Conservation (phyloP, 2,329 filamentous ascomycete species). For the Onygenales sp. region DNA sequence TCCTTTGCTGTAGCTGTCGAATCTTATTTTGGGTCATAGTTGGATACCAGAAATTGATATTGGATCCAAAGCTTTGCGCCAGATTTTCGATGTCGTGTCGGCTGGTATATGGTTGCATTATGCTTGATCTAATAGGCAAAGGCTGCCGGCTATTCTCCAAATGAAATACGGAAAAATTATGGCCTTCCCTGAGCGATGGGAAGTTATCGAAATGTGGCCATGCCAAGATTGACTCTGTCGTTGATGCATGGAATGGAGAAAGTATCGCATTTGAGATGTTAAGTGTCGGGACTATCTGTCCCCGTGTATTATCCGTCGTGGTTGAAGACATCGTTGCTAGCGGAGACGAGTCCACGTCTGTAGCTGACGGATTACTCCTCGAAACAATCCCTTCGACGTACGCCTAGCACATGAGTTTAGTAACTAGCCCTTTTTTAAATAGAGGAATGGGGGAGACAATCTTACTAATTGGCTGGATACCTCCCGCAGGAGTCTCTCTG, state of each 20-base stretch:
- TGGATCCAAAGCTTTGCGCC: slow-evolving; percentile 36
- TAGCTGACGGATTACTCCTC: background rate
- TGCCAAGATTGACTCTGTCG: slow-evolving; percentile 43
- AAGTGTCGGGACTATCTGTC: slow-evolving; percentile 11
- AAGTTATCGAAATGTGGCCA: slow-evolving; percentile 44
- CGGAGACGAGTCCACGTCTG: slow-evolving; percentile 7
- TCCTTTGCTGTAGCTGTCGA: slow-evolving; percentile 20
- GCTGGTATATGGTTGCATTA: slow-evolving; percentile 35
- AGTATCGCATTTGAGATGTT: slow-evolving; percentile 39
- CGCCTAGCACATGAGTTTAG: background rate
- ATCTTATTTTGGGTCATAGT: slow-evolving; percentile 37
- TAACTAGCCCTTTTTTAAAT: background rate
- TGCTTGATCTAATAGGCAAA: slow-evolving; percentile 16
- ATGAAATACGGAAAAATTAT: slow-evolving; percentile 38
- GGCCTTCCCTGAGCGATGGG: slow-evolving; percentile 33
- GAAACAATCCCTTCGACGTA: background rate
- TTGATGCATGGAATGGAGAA: slow-evolving; percentile 42
- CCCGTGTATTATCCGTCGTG: slow-evolving; percentile 13
- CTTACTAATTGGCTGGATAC: slow-evolving; percentile 35
- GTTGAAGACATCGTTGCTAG: slow-evolving; percentile 9
- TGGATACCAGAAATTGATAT: slow-evolving; percentile 47
- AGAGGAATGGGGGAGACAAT: background rate
- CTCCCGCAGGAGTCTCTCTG: slow-evolving; percentile 39
- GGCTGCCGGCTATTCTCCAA: slow-evolving; percentile 37
- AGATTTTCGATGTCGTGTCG: slow-evolving; percentile 34